Base-by-base conservation (phyloP, 2,329 filamentous ascomycete genomes). In the Exophiala bonariae region DNA sequence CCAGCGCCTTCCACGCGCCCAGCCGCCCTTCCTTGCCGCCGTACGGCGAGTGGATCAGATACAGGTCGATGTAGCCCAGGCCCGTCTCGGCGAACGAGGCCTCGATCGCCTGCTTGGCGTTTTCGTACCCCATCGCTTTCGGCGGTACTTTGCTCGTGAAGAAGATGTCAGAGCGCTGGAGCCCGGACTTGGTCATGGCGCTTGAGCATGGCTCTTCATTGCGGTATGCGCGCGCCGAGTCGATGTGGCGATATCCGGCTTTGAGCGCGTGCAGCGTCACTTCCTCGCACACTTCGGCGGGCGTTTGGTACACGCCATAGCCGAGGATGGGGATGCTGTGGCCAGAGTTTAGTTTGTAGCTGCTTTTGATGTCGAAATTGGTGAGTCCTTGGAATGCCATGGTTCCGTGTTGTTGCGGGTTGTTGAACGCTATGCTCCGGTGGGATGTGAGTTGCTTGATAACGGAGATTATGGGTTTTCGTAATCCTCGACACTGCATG, bases 101-200 rank as follows among this genome's bases (percentile, higher is more conserved):
- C 13, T 55, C 49, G 34, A 60, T 61, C 3, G 56, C 46, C 39
- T 57, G 73, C 64, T 82, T 83, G 17, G 86, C 78, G 47, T 73
- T 77, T 11, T 83, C 77, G 60, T 92, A 93, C 52, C 75, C 76
- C 61, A 81, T 73, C 2, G 62, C 55, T 10, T 62, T 66, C 2
- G 73, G 68, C 4, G 75, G 74, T 6, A 84, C 73, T 61, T 85
- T 85, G 51, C 75, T 80, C 5, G 81, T 84, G 63, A 81, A 83
- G 69, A 83, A 85, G 45, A 83, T 68, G 28, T 80, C 65, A 18
- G 73, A 71, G 6, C 82, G 75, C 10, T 76, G 72, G 38, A 83
- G 59, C 2, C 70, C 69, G 5, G 76, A 75, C 43, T 71, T 69
- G 1, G 69, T 63, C 50, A 84, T 78, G 8, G 78, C 81, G 10